Evolutionary conservation across 495 filamentous ascomycete genomes (phyloP), one percentile per base, ranked within the genome.

Genomic region (Terfezia boudieri): DNA sequence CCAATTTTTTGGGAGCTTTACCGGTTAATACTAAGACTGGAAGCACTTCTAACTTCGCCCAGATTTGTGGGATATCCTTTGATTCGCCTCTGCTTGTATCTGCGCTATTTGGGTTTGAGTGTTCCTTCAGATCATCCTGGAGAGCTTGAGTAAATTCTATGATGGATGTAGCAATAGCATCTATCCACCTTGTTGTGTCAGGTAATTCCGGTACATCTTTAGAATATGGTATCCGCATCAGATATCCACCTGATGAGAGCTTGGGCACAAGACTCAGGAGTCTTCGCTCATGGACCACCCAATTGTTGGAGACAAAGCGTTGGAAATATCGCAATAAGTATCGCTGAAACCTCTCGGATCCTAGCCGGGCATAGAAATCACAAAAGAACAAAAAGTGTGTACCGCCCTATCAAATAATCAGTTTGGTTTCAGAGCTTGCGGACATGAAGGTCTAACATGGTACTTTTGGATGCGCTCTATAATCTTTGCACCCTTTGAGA

Each of bases 241-340:
- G 60, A 8, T 70, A 74, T 6, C 73, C 74, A 6, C 73, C 65
- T 52, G 75, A 70, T 14, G 76, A 73, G 58, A 94, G 73, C 17
- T 76, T 77, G 4, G 85, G 81, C 17, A 94, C 58, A 14, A 84
- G 66, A 16, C 83, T 71, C 57, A 77, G 83, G 35, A 88, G 70
- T 59, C 81, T 74, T 56, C 77, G 71, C 58, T 84, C 79, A 38
- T 81, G 75, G 9, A 73, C 66, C 36, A 71, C 70, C 86, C 86
- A 93, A 54, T 82, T 78, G 7, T 6, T 8, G 41, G 14, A 46
- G 17, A 46, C 41, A 46, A 46, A 46, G 8, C 41, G 8, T 5
- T 88, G 81, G 58, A 96, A 84, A 59, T 84, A 77, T 51, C 84
- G 84, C 11, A 86, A 70, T 10, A 92, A 69, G 10, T 94, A 71